Evolutionary conservation across 73 alveolate genomes (phyloP), one percentile per base, ranked within the genome.

Genomic region (Paramecium caudatum): DNA sequence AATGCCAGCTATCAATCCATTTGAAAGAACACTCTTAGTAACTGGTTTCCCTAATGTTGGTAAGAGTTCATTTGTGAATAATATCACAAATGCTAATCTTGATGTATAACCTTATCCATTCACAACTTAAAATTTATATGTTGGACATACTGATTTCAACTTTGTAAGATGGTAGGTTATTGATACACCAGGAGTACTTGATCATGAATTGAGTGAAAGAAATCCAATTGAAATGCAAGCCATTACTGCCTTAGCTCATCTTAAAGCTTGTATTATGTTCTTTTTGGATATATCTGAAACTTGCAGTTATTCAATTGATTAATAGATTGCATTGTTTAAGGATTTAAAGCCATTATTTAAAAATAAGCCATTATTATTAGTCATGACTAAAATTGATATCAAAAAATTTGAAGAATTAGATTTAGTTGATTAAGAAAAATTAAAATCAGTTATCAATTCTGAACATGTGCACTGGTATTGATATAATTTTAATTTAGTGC

Each of bases 21-120:
- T 93, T 65, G 96, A 92, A 55, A 97, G 99, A 91, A 98, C 99
- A 3, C 94, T 97, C 12, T 90, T 98, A 61, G 74, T 95, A 50
- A 95, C 99, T 81, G 99, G 99, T 61, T 98, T 97, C 93, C 99
- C 99, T 88, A 99, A 99, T 95, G 99, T 99, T 9, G 99, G 99
- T 39, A 99, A 99, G 94, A 95, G 99, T 33, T 93, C 99, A 39
- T 98, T 99, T 96, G 97, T 99, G 99, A 99, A 99, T 95, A 95
- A 95, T 80, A 98, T 97, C 69, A 97, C 99, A 34, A 91, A 97
- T 83, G 99, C 99, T 7, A 86, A 91, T 70, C 98, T 97, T 78
- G 99, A 97, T 83, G 99, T 98, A 10, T 97, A 95, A 90, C 95
- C 97, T 13, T 98, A 98, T 91, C 99, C 99, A 46, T 98, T 98